Base-by-base conservation (phyloP, 495 filamentous ascomycete species). In the Penicillium pulvis region DNA sequence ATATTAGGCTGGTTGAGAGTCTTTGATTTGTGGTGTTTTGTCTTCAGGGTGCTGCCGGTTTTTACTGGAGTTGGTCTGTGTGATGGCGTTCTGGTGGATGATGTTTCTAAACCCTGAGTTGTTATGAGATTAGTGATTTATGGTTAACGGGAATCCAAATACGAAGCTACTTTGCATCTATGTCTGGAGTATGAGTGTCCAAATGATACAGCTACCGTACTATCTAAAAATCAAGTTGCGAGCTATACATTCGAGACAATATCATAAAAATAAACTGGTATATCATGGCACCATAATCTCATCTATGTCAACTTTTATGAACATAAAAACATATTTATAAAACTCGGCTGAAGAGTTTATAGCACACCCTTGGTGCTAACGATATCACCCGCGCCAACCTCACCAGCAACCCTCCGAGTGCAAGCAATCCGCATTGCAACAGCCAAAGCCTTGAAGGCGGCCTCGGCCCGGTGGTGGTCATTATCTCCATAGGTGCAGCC, bases 391-490 rank as follows among this genome's bases (percentile, higher is more conserved):
- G 92, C 91, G 59, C 86, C 85, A 47, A 90, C 90, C 53, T 85
- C 82, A 3, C 94, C 84, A 30, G 85, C 90, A 43, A 80, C 80
- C 14, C 93, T 79, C 65, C 85, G 78, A 55, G 79, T 82, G 51
- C 86, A 92, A 41, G 94, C 94, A 70, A 80, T 81, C 60, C 86
- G 78, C 23, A 94, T 80, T 5, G 94, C 94, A 50, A 94, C 85
- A 1, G 94, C 94, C 59, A 97, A 72, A 53, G 95, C 95, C 83
- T 98, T 98, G 71, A 98, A 98, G 44, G 94, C 94, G 69, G 90
- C 93, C 83, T 98, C 94, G 28, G 94, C 95, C 51, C 92, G 79
- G 73, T 98, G 94, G 74, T 98, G 94, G 74, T 98, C 95, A 74
- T 98, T 98, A 47, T 89, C 83, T 26, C 94, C 94, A 53, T 89